phyloP scores from a whole-genome alignment of 2,329 filamentous ascomycete genomes.

The Calonectria naviculata region DNA sequence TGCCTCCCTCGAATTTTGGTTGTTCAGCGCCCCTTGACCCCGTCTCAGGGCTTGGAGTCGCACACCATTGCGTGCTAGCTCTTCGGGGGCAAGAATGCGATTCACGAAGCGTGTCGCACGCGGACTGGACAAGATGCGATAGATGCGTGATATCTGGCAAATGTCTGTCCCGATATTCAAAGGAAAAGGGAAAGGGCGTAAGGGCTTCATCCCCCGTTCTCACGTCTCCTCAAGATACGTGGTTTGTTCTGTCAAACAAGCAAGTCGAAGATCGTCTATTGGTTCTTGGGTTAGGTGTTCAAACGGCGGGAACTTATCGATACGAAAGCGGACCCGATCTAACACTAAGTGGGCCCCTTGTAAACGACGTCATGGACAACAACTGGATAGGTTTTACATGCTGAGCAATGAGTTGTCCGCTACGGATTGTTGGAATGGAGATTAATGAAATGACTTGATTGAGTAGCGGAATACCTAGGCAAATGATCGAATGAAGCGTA shows the following conservation, averaged over 20 bases:
- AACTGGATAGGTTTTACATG: not conserved
- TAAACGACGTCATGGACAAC: conserved; percentile 18
- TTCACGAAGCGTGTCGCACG: conserved; percentile 57
- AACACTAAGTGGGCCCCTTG: conserved; percentile 25
- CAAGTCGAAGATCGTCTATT: not conserved
- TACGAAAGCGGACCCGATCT: conserved; percentile 17
- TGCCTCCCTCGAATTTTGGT: not conserved
- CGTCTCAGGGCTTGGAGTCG: conserved; percentile 28
- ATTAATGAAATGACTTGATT: not conserved
- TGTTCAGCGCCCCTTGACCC: not conserved
- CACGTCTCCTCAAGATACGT: not conserved
- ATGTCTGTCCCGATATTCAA: conserved; percentile 83
- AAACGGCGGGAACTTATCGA: conserved; percentile 42
- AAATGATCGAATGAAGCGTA: conserved; percentile 21
- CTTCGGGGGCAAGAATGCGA: conserved; percentile 57
- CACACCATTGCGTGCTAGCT: conserved; percentile 38
- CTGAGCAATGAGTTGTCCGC: not conserved
- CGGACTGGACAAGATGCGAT: conserved; percentile 62
- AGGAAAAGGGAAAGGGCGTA: conserved; percentile 69
- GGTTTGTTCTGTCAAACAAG: not conserved
- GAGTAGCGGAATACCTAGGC: not conserved
- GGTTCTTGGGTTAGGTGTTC: conserved; percentile 18
- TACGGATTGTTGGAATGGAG: not conserved
- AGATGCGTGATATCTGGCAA: conserved; percentile 75
- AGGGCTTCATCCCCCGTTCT: conserved; percentile 41